A percentile compares a stretch with the other conserved stretches of the same genome.
Conservation (phyloP, 2,329 filamentous ascomycete species). For the Penicillium sp. region DNA sequence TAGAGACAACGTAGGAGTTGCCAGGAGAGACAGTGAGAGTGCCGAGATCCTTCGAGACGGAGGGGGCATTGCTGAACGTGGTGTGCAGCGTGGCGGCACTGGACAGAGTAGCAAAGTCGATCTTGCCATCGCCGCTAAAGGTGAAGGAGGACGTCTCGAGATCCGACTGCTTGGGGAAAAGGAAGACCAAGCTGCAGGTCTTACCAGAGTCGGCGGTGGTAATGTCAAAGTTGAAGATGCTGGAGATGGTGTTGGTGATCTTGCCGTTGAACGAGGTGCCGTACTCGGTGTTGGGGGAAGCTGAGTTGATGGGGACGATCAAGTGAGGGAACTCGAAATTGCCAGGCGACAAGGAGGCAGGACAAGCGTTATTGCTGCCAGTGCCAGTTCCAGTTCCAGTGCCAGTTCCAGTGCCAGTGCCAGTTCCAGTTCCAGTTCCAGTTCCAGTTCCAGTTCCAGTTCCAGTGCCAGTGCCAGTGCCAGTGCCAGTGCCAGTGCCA, state of each 20-base stretch:
- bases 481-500: too few relatives aligned
- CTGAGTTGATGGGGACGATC: constrained; percentile 55
- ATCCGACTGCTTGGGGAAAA: constrained; percentile 53
- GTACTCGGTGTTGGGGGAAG: constrained; percentile 46
- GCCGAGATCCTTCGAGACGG: constrained; percentile 41
- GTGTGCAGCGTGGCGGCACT: constrained; percentile 45
- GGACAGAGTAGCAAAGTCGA: constrained; percentile 50
- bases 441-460: too few relatives aligned
- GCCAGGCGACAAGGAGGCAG: constrained; percentile 38
- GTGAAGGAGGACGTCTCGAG: constrained; percentile 56
- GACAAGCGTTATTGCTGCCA: constrained; percentile 30
- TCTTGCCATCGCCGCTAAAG: constrained; percentile 49
- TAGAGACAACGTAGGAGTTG: constrained; percentile 49
- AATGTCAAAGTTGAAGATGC: constrained; percentile 66
- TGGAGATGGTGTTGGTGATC: constrained; percentile 49
- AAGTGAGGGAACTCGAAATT: constrained; percentile 55
- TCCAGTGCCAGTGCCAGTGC: too few relatives aligned
- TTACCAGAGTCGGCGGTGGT: constrained; percentile 48
- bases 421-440: too few relatives aligned
- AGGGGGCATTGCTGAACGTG: constrained; percentile 50
- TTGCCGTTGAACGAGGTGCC: constrained; percentile 54
- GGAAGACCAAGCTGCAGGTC: constrained; percentile 60
- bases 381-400: neutral
- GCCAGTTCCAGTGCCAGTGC: too few relatives aligned
- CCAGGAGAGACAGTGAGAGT: constrained; percentile 47